Evolutionary conservation across 305 asterid species (phyloP), one percentile per base, ranked within the genome.

Genomic region (Plantago lanceolata): DNA sequence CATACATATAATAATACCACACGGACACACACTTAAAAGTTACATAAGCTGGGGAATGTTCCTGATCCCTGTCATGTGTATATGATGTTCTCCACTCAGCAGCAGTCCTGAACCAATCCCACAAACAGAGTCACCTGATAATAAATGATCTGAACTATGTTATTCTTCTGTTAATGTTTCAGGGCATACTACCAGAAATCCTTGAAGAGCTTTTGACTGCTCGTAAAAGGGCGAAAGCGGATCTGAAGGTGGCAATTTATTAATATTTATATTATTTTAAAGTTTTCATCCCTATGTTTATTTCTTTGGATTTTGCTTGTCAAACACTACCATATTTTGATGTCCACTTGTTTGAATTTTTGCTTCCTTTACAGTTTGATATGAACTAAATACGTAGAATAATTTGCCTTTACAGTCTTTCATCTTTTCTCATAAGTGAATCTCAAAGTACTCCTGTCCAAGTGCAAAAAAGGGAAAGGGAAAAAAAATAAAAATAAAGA

Each of bases 181-280:
- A 94, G 99, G 99, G 99, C 70, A 88, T 94, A 79, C 89, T 94
- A 61, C 99, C 99, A 24, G 99, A 94, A 81, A 94, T 94, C 78
- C 97, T 94, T 62, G 99, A 94, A 82, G 99, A 94, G 68, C 90
- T 94, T 76, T 76, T 94, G 84, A 69, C 85, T 61, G 99, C 99
- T 75, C 95, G 99, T 69, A 94, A 72, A 77, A 88, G 95, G 77
- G 99, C 97, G 35, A 94, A 94, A 81, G 99, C 95, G 24, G 99
- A 94, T 82, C 80, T 94, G 76, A 94, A 94, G 96, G 99, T 94
- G 63, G 68, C 21, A 48, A 59, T 63, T 64, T 64, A 56, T 17
- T 24, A 57, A 12, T 14, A 40, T 48, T 37, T 71, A 21, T 45
- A 48, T 59, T 19, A 47, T 65, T 51, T 66, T 74, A n/a, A 61